A percentile compares a stretch with the other conserved stretches of the same genome.
Evolutionary conservation across 1,139 yeast species (phyloP).

Genomic region (Nakaseomyces sp.): DNA sequence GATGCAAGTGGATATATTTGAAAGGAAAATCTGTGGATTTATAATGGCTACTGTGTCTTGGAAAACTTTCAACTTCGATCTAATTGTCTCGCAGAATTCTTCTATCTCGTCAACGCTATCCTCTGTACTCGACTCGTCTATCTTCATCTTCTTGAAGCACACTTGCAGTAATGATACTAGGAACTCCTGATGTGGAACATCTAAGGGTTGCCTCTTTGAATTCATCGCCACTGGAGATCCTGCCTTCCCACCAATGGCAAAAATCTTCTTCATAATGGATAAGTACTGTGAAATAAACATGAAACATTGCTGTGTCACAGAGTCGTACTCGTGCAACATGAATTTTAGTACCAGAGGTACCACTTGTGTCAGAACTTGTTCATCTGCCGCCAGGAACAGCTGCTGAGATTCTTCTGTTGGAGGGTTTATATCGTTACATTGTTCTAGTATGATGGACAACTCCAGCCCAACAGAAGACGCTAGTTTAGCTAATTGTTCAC

Average conservation of each 20-base stretch:
- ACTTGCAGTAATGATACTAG: conserved; percentile 58
- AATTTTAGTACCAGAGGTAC: conserved; percentile 70
- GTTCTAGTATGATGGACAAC: conserved; percentile 45
- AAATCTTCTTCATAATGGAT: conserved; percentile 53
- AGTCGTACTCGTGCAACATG: conserved; percentile 74
- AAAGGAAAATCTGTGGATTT: conserved; percentile 63
- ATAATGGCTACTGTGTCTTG: conserved; percentile 81
- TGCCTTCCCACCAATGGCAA: conserved; percentile 33
- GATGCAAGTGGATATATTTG: conserved; percentile 59
- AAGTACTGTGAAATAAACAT: conserved; percentile 72
- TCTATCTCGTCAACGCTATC: conserved; percentile 60
- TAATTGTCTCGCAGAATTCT: conserved; percentile 64
- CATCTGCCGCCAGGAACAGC: conserved; percentile 37
- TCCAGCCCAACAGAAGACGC: conserved; percentile 71
- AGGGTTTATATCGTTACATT: conserved; percentile 25
- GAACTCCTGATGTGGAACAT: conserved; percentile 38
- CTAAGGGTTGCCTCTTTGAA: conserved; percentile 32
- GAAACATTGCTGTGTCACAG: conserved; percentile 73
- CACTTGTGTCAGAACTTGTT: conserved; percentile 44
- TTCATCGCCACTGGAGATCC: conserved; percentile 31
- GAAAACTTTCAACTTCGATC: conserved; percentile 62
- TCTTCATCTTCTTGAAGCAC: conserved; percentile 68
- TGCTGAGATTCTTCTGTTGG: conserved; percentile 25
- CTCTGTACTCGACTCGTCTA: conserved; percentile 66
- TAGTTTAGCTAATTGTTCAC: conserved; percentile 69